Base-by-base conservation (phyloP, 2,329 filamentous ascomycete genomes). In the Didymella keratinophila region DNA sequence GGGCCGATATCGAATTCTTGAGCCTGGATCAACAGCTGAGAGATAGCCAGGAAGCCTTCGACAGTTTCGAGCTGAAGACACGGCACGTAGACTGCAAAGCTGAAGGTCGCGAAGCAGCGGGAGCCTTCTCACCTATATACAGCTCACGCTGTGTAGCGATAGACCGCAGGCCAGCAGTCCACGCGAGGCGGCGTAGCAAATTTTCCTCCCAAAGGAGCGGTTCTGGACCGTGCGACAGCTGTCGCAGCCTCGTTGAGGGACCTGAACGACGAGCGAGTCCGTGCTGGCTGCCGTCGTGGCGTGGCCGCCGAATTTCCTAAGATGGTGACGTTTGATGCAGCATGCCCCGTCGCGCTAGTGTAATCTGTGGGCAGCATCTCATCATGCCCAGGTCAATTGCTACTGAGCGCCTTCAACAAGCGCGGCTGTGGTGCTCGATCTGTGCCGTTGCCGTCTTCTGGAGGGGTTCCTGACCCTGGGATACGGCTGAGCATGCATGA, bases 251-350 rank as follows among this genome's bases (percentile, higher is more conserved):
- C 41, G 30, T 28, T 23, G 42, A 50, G 21, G 27, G 36, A 34
- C 37, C 18, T 42, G 21, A 50, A 10, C 18, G 12, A 25, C 25
- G 23, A 47, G 49, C 39, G 44, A 53, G 56, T 53, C 56, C 49
- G 56, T 53, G 56, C 50, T 53, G 45, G 56, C 39, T 58, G 50
- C 56, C 56, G 56, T 48, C 43, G 45, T 43, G 49, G 36, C 36
- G 36, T 20, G 36, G 36, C 36, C n/a, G 55, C 27, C 37, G 20
- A 5, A 32, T 39, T 27, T 20, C 37, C 20, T n/a, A 48, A 32
- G 25, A 14, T 47, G 37, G 44, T 53, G 55, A 49, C 44, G 45
- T 46, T 41, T 32, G 32, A 54, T 50, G 39, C 50, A 46, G 51
- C 32, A 18, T 11, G 53, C 23, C 14, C 45, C 41, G 34, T 16